These are phyloP conservation scores for Lasiodiplodia citricola DNA, from an alignment of 2,329 filamentous ascomycete genomes.

Conservation along the genomic window DNA sequence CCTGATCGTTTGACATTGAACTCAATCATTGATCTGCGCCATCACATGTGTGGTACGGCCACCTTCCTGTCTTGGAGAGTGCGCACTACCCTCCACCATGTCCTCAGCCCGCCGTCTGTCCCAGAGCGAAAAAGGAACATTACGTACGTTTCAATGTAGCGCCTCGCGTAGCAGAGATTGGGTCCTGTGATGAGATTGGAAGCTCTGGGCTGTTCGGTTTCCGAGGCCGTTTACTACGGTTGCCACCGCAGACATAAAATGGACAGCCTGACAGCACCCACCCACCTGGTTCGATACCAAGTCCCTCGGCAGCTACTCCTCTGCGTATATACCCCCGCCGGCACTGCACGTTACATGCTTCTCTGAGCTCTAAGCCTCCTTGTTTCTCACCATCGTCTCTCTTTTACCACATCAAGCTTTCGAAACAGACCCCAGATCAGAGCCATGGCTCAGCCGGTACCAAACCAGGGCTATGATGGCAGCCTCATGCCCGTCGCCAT, in stretches of 20 bases:
- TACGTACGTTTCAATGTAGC: slow-evolving; percentile 9
- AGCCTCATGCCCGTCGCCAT: slow-evolving; percentile 37
- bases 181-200: slow-evolving; percentile 7
- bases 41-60: slow-evolving; percentile 3
- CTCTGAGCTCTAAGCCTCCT: too few species aligned
- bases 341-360: not conserved
- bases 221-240: not conserved
- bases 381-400: not conserved
- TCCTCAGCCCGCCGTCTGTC: not conserved
- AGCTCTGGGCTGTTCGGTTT: not conserved
- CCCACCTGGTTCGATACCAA: not conserved
- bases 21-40: not conserved
- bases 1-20: not conserved
- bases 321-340: not conserved
- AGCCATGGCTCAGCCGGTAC: not conserved
- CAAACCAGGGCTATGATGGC: not conserved
- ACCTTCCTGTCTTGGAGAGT: not conserved
- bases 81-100: not conserved
- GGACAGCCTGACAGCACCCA: not conserved
- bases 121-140: slow-evolving; percentile 2
- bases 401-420: not conserved
- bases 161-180: not conserved
- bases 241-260: slow-evolving; percentile 10
- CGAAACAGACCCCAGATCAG: slow-evolving; percentile 4
- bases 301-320: not conserved